phyloP scores from a whole-genome alignment of 495 filamentous ascomycete species.

The Xylaria flabelliformis region DNA sequence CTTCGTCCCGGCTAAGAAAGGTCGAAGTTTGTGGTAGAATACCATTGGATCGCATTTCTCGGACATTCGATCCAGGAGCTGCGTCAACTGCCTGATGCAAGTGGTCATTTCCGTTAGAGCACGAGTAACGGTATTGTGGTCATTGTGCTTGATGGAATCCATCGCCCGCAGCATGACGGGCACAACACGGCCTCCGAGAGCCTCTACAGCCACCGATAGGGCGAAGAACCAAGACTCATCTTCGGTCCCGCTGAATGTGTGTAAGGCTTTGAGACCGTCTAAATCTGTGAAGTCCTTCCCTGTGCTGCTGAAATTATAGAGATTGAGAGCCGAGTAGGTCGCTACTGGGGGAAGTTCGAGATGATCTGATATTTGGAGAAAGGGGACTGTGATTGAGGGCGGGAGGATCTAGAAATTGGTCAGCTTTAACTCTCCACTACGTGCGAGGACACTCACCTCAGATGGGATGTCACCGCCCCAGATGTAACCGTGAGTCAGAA shows the following conservation, averaged over 20 bases:
- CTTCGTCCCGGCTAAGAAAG: slow-evolving; percentile 92
- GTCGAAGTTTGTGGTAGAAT: slow-evolving; percentile 92
- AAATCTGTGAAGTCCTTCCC: slow-evolving; percentile 70
- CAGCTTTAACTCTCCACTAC: slow-evolving; percentile 2
- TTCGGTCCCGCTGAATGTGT: slow-evolving; percentile 87
- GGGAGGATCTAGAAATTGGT: slow-evolving; percentile 61
- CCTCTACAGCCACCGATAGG: slow-evolving; percentile 93
- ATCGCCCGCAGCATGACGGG: slow-evolving; percentile 83
- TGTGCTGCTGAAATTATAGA: slow-evolving; percentile 89
- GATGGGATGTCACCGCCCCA: slow-evolving; percentile 72
- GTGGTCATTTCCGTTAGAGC: slow-evolving; percentile 70
- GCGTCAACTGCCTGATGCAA: slow-evolving; percentile 72
- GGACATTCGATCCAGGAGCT: slow-evolving; percentile 79
- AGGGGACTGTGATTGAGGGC: slow-evolving; percentile 77
- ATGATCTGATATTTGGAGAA: slow-evolving; percentile 73
- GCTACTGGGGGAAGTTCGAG: slow-evolving; percentile 87
- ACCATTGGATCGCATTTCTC: slow-evolving; percentile 90
- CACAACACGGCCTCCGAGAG: slow-evolving; percentile 80
- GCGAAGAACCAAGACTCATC: slow-evolving; percentile 98
- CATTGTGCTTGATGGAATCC: slow-evolving; percentile 60
- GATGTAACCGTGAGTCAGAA: slow-evolving; percentile 86
- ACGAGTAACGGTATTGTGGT: slow-evolving; percentile 64
- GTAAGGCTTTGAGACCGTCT: slow-evolving; percentile 74
- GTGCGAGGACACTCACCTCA: slow-evolving; percentile 1
- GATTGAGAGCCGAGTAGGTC: slow-evolving; percentile 83